A percentile compares a stretch with the other conserved stretches of the same genome.
Conservation (phyloP, 2,329 filamentous ascomycete species). For the Aquanectria penicillioides region DNA sequence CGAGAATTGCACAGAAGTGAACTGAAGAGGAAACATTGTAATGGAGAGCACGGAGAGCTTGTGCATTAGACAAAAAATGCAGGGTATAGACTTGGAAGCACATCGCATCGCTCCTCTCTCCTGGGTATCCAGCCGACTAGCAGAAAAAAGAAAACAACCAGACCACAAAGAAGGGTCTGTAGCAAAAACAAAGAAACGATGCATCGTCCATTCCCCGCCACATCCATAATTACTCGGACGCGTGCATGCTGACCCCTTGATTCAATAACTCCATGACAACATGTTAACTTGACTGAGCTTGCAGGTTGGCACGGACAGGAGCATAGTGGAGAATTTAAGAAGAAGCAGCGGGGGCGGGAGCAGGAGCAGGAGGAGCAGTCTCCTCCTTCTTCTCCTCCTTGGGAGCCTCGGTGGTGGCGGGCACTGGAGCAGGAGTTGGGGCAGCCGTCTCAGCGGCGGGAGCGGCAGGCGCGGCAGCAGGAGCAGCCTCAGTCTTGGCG, state of each 20-base stretch:
- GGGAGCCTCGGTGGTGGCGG: slow-evolving; percentile 37
- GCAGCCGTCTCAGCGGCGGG: slow-evolving; percentile 33
- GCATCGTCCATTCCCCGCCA: slow-evolving; percentile 4
- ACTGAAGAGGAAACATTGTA: neutral
- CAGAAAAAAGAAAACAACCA: slow-evolving; percentile 33
- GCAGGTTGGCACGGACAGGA: slow-evolving; percentile 22
- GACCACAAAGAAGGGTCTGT: neutral
- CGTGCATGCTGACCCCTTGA: slow-evolving; percentile 2
- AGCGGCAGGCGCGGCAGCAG: slow-evolving; percentile 42
- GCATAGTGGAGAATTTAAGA: slow-evolving; percentile 24
- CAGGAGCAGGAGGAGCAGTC: slow-evolving; percentile 35
- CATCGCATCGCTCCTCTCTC: slow-evolving; percentile 40
- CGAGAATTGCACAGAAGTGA: too few relatives aligned
- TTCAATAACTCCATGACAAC: slow-evolving; percentile 12
- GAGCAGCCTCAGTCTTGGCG: slow-evolving; percentile 49
- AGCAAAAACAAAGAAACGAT: slow-evolving; percentile 2
- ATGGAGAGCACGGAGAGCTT: slow-evolving; percentile 20
- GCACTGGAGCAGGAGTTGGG: slow-evolving; percentile 24
- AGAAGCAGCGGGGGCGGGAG: slow-evolving; percentile 33
- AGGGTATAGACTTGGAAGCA: slow-evolving; percentile 47
- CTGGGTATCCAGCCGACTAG: slow-evolving; percentile 47
- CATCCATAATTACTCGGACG: slow-evolving; percentile 8
- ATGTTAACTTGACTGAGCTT: slow-evolving; percentile 9
- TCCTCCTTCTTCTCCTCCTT: slow-evolving; percentile 40
- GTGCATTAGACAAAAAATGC: slow-evolving; percentile 37